These are phyloP conservation scores for Trichosporon sp. DNA, from an alignment of 1,284 basidiomycete species.

Conservation along the genomic window DNA sequence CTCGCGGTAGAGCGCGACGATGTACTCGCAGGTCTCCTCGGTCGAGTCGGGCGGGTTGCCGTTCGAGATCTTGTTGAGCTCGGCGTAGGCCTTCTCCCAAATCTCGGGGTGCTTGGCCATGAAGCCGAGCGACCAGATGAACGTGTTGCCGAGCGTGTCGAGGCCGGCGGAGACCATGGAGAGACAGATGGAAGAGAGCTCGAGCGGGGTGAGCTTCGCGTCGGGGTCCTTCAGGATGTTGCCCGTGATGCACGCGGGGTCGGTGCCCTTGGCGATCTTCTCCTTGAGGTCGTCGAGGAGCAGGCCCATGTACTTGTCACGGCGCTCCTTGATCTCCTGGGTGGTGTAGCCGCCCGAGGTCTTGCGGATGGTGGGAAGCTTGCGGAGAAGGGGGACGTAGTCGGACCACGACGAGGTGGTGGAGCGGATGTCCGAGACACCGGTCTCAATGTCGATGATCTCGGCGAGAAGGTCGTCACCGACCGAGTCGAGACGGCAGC, in stretches of 20 bases:
- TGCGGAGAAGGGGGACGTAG: slow-evolving; percentile 21
- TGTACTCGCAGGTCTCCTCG: slow-evolving; percentile 20
- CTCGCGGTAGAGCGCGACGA: slow-evolving; percentile 18
- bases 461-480: slow-evolving; percentile 16
- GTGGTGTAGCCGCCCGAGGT: background rate
- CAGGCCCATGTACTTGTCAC: slow-evolving; percentile 20
- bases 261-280: slow-evolving; percentile 18
- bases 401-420: slow-evolving; percentile 12
- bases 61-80: slow-evolving; percentile 12
- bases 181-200: slow-evolving; percentile 23
- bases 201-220: slow-evolving; percentile 15
- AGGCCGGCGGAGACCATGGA: slow-evolving; percentile 25
- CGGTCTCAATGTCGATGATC: slow-evolving; percentile 18
- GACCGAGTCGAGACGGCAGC: slow-evolving; percentile 16
- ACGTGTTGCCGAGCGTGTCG: slow-evolving; percentile 24
- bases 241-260: slow-evolving; percentile 22
- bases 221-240: slow-evolving; percentile 24
- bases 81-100: slow-evolving; percentile 20
- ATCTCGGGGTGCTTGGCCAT: slow-evolving; percentile 21
- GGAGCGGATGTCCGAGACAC: slow-evolving; percentile 18
- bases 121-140: slow-evolving; percentile 23
- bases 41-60: slow-evolving; percentile 17
- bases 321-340: slow-evolving; percentile 12
- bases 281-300: slow-evolving; percentile 21
- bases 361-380: slow-evolving; percentile 4